Conservation (phyloP, 179 eudicot species). For the Spergularia azorica region DNA sequence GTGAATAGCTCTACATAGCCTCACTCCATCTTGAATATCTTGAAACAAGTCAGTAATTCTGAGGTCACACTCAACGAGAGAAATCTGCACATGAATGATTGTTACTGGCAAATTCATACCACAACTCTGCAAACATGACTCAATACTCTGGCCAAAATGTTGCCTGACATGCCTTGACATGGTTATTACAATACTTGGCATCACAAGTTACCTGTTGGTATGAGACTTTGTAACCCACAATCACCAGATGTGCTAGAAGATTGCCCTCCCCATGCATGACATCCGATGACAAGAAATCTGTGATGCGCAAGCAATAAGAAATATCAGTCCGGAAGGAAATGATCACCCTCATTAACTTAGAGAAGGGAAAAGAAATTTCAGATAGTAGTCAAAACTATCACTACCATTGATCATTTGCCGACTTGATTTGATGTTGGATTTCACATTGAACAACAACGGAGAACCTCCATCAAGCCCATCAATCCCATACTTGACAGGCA, state of each 20-base stretch:
- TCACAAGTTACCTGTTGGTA: slow-evolving; percentile 67
- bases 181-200: background rate
- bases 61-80: slow-evolving; percentile 79
- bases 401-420: slow-evolving; percentile 76
- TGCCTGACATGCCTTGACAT: background rate
- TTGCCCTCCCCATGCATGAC: slow-evolving; percentile 98
- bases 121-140: background rate
- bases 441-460: slow-evolving; percentile 71
- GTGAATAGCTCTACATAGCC: slow-evolving; percentile 88
- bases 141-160: background rate
- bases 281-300: slow-evolving; percentile 81
- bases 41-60: slow-evolving; percentile 63
- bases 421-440: slow-evolving; percentile 71
- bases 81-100: slow-evolving; percentile 52
- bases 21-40: slow-evolving; percentile 87
- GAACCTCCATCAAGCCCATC: slow-evolving; percentile 99
- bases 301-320: slow-evolving; percentile 16
- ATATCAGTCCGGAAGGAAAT: slow-evolving; percentile 18
- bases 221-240: slow-evolving; percentile 86
- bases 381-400: background rate
- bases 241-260: slow-evolving; percentile 81
- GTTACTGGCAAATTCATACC: slow-evolving; percentile 19
- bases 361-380: slow-evolving; percentile 1
- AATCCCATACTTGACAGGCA: slow-evolving; percentile 86
- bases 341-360: slow-evolving; percentile 3